A percentile compares a stretch with the other conserved stretches of the same genome.
These are phyloP conservation scores for Eucalyptus viminalis DNA, from an alignment of 345 rosid species.

Conservation along the genomic window DNA sequence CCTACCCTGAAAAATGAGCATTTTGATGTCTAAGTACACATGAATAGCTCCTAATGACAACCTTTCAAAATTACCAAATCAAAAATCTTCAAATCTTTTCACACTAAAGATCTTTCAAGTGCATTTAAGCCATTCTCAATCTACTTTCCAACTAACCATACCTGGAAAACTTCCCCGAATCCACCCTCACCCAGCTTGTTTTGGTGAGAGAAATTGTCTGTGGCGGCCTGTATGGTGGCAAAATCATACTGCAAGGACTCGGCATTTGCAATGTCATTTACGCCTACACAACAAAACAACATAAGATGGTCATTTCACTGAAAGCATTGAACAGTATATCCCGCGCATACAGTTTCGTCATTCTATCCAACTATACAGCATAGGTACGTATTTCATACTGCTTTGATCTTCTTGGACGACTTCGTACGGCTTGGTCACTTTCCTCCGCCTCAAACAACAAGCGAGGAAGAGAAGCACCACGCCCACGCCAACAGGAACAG, in stretches of 20 bases:
- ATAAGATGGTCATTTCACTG: not conserved
- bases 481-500: not conserved
- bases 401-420: not conserved
- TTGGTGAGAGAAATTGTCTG: not conserved
- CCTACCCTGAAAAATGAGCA: not conserved
- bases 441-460: not conserved
- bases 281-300: not conserved
- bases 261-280: not conserved
- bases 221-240: constrained; percentile 10
- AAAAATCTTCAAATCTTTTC: not conserved
- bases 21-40: not conserved
- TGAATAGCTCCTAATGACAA: not conserved
- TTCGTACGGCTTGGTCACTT: not conserved
- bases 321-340: not conserved
- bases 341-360: not conserved
- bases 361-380: accelerated
- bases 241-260: not conserved
- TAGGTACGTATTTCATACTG: not conserved
- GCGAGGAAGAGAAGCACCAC: not conserved
- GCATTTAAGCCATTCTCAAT: constrained; percentile 2
- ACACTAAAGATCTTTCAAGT: not conserved
- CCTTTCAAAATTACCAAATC: not conserved
- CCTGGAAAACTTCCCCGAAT: not conserved
- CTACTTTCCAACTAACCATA: not conserved
- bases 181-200: not conserved